A percentile compares a stretch with the other conserved stretches of the same genome.
phyloP scores from a whole-genome alignment of 192 early-diverging fungal species.

The Entomortierella lignicola region DNA sequence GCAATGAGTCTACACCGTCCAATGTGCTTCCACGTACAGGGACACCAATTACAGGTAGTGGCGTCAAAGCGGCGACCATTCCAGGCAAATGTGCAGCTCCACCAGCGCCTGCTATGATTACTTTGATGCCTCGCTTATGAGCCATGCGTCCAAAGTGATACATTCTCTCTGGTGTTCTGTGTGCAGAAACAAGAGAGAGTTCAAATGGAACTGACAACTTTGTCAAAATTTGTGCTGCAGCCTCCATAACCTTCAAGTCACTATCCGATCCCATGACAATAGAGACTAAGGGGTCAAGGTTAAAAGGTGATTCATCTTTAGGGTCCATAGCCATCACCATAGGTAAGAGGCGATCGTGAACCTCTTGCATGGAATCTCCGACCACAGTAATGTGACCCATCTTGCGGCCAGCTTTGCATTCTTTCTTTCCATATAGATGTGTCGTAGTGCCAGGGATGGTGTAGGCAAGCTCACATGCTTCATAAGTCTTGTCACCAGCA shows the following conservation, averaged over 20 bases:
- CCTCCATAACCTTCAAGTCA: constrained; percentile 94
- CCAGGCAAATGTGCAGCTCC: constrained; percentile 99
- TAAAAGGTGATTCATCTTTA: constrained; percentile 62
- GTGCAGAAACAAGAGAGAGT: constrained; percentile 96
- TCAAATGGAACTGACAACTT: constrained; percentile 95
- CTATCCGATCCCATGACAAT: constrained; percentile 99
- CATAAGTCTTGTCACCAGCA: constrained; percentile 64
- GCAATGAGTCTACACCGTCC: constrained; percentile 96
- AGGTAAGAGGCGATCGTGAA: constrained; percentile 69
- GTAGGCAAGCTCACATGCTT: constrained; percentile 79
- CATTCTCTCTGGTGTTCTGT: constrained; percentile 95
- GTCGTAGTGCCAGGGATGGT: constrained; percentile 86
- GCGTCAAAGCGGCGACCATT: constrained; percentile 98
- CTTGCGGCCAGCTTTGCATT: constrained; percentile 89
- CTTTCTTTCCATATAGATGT: constrained; percentile 96
- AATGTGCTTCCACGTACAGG: constrained; percentile 93
- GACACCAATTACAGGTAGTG: constrained; percentile 97
- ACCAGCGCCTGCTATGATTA: constrained; percentile 98
- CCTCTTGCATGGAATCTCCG: constrained; percentile 85
- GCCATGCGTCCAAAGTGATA: constrained; percentile 91
- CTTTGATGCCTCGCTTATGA: constrained; percentile 90
- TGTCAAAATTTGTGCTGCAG: constrained; percentile 89
- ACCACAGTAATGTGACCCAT: constrained; percentile 98
- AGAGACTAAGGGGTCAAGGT: constrained; percentile 81
- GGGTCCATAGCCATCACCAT: constrained; percentile 74